phyloP scores from a whole-genome alignment of 1,139 yeast genomes.

The Debaryomyces nepalensis region DNA sequence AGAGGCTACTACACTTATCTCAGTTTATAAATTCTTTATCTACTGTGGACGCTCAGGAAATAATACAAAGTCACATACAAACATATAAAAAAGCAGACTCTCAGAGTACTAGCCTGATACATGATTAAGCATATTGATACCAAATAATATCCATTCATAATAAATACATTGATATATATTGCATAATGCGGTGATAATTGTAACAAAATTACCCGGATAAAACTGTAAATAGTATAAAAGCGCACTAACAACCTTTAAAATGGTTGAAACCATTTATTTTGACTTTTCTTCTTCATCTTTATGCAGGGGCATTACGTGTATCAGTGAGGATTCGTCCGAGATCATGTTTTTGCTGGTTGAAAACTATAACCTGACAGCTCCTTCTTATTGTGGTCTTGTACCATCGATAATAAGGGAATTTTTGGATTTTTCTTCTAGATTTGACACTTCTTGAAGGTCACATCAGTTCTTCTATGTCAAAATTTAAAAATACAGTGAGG shows the following conservation, averaged over 20 bases:
- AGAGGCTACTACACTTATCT: conserved; percentile 5
- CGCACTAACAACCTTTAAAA: conserved; percentile 11
- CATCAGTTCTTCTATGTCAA: conserved; percentile 15
- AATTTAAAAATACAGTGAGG: conserved; percentile 26
- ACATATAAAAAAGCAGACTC: background rate
- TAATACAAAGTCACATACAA: background rate
- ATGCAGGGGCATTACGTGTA: conserved; percentile 99
- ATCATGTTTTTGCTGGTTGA: conserved; percentile 99
- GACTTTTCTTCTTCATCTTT: conserved; percentile 70
- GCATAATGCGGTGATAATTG: conserved; percentile 5
- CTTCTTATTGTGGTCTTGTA: conserved; percentile 59
- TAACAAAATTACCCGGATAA: conserved; percentile 15
- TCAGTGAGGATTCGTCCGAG: conserved; percentile 99
- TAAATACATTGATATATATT: background rate
- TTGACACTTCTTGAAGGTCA: conserved; percentile 44
- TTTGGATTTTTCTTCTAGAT: conserved; percentile 56
- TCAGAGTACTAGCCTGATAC: background rate
- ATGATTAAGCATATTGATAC: background rate
- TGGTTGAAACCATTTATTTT: conserved; percentile 13
- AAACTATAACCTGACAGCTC: conserved; percentile 99
- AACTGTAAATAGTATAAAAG: conserved; percentile 10
- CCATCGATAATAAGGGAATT: conserved; percentile 65
- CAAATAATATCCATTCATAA: background rate
- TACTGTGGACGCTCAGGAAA: background rate
- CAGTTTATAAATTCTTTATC: conserved; percentile 3